Evolutionary conservation across 2,329 filamentous ascomycete species (phyloP).

Genomic region (Apiospora kogelbergensis): DNA sequence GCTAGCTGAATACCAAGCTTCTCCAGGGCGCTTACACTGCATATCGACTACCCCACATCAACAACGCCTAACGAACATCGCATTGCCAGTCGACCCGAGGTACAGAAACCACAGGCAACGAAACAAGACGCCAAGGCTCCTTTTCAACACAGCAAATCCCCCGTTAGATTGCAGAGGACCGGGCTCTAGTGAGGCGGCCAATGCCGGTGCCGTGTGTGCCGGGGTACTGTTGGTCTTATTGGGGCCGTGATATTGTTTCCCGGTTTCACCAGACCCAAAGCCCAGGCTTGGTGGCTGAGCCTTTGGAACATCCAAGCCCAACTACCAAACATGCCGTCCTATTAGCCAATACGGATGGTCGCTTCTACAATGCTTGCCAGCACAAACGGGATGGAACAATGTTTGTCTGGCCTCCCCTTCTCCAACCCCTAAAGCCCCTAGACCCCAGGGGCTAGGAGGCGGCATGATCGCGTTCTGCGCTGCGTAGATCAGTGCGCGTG

Average conservation of each 20-base stretch:
- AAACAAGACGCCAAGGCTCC: neutral
- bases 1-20: neutral
- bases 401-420: neutral
- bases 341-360: neutral
- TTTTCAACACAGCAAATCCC: neutral
- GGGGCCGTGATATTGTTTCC: neutral
- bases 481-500: neutral
- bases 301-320: neutral
- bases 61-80: too few relatives aligned
- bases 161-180: neutral
- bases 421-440: neutral
- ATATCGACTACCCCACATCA: neutral
- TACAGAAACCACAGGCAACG: neutral
- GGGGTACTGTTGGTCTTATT: neutral
- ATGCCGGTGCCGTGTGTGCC: constrained; percentile 4
- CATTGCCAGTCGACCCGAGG: neutral
- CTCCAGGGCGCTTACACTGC: neutral
- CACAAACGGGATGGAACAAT: neutral
- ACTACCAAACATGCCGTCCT: neutral
- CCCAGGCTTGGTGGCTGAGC: neutral
- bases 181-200: neutral
- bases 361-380: neutral
- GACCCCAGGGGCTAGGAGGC: neutral
- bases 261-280: constrained; percentile 4
- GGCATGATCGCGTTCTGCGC: neutral